Evolutionary conservation across 257 asterid genomes (phyloP), one percentile per base, ranked within the genome.

Genomic region (Craterostigma plantagineum): DNA sequence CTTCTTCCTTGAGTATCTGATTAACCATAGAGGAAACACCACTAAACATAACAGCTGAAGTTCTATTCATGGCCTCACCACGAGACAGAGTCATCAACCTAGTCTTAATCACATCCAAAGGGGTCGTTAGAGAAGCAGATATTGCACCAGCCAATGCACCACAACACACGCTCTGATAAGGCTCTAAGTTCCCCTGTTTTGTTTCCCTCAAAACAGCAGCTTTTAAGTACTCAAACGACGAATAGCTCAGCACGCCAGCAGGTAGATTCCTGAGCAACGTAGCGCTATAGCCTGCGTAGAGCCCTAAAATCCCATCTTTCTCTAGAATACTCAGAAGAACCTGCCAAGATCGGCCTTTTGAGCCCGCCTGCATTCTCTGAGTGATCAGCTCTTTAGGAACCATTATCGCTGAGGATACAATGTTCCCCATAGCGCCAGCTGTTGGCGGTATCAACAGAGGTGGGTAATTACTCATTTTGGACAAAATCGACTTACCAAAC

Each of bases 371-470:
- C 98, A 87, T 87, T 51, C 95, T 51, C 66, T 87, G 98, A 9
- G 95, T 87, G 55, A 87, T 82, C 64, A 87, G 47, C 39, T 87
- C 95, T 52, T 87, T 87, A 0, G 98, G 98, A 35, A 87, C 98
- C 98, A 87, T 87, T 39, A 87, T 87, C 0, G 95, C 95, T 0
- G 98, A 87, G 2, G 98, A 87, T 12, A 76, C 70, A 0, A 87
- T 75, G 50, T 87, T 87, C 54, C 98, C 98, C 98, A 82, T 87
- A 1, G 95, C 98, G 42, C 98, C 95, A 42, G 98, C 95, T 38
- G 92, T 75, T 0, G 98, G 98, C 51, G 98, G 98, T 49, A 90
- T 90, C 63, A 90, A 53, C 40, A 90, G 35, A 23, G 74, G 49
- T 27, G 98, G 95, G 27, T 46, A 90, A 13, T 61, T 53, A 11